Evolutionary conservation across 257 asterid species (phyloP).

Genomic region (Nicotiana undulata): DNA sequence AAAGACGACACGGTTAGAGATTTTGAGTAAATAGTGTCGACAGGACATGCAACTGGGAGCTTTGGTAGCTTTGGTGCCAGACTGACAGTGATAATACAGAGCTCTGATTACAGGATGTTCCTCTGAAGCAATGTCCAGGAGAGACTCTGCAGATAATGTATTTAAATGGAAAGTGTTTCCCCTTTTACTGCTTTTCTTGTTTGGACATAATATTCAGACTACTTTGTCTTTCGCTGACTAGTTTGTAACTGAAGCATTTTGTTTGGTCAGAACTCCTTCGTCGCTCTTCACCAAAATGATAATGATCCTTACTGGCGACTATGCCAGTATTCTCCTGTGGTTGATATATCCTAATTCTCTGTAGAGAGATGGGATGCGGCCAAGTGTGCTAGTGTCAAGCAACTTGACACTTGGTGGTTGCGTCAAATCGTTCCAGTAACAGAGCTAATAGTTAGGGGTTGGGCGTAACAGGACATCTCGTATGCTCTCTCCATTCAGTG

Average conservation of each 20-base stretch:
- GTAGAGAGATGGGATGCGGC: neutral
- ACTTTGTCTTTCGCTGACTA: neutral
- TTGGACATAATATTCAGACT: neutral
- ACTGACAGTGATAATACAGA: neutral
- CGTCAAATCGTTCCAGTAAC: neutral
- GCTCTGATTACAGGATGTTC: neutral
- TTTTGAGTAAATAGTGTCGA: neutral
- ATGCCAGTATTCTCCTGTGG: neutral
- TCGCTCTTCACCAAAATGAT: neutral
- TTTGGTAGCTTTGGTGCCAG: neutral
- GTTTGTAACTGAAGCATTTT: neutral
- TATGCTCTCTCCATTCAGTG: neutral
- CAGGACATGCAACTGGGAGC: neutral
- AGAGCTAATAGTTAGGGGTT: neutral
- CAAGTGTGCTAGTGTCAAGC: neutral
- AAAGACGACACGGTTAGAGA: neutral
- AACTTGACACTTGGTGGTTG: neutral
- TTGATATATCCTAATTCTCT: neutral
- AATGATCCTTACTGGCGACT: neutral
- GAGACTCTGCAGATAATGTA: slow-evolving; percentile 1
- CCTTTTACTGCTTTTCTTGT: neutral
- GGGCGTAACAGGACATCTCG: neutral
- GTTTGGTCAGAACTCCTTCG: neutral
- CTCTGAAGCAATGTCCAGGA: slow-evolving; percentile 7
- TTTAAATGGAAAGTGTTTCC: neutral